These are phyloP conservation scores for Globisporangium paroecandrum DNA, from an alignment of 352 stramenopile species.

Conservation along the genomic window DNA sequence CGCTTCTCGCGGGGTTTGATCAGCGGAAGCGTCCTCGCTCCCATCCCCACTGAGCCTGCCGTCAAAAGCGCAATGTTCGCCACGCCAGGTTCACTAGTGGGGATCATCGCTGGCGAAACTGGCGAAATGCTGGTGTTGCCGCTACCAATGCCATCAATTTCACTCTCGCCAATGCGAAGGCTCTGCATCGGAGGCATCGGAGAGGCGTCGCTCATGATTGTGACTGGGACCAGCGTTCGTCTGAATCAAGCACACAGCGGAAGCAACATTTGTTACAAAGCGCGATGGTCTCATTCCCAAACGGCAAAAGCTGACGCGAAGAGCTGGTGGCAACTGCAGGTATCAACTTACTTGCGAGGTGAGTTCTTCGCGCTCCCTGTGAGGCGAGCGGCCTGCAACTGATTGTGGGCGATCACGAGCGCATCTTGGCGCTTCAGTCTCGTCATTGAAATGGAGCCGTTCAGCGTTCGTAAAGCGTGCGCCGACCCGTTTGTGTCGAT, in stretches of 20 bases:
- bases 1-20: constrained; percentile 56
- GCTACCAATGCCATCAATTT: not conserved
- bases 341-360: constrained; percentile 10
- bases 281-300: not conserved
- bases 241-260: not conserved
- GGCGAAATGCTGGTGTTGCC: not conserved
- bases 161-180: constrained; percentile 8
- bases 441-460: constrained; percentile 47
- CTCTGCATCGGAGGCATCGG: constrained; percentile 15
- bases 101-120: not conserved
- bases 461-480: constrained; percentile 46
- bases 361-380: constrained; percentile 13
- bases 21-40: constrained; percentile 36
- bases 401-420: constrained; percentile 9
- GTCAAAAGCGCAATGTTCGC: constrained; percentile 8
- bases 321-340: not conserved
- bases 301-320: not conserved
- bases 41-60: constrained; percentile 28
- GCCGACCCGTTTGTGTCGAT: constrained; percentile 51
- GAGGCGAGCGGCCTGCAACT: constrained; percentile 10
- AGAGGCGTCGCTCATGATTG: constrained; percentile 6
- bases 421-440: constrained; percentile 39
- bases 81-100: constrained; percentile 1
- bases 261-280: not conserved
- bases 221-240: constrained; percentile 14